Percentiles rank a stretch among this genome's conserved stretches.
These are phyloP conservation scores for Scortechinia acanthostroma DNA, from an alignment of 2,329 filamentous ascomycete species.

Conservation along the genomic window DNA sequence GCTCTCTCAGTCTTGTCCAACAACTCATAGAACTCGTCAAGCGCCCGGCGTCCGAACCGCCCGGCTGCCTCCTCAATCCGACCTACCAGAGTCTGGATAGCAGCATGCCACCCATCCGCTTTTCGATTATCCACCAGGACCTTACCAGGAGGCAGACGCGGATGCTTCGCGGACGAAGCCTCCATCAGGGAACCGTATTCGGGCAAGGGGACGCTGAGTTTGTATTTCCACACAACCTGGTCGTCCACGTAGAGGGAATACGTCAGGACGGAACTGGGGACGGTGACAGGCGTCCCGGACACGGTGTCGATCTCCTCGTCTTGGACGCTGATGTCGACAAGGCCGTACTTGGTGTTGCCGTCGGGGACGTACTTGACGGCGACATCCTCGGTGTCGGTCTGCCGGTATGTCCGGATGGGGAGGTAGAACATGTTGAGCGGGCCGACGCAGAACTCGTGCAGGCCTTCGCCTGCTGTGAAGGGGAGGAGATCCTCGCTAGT, in stretches of 20 bases:
- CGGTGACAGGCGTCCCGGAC: not conserved
- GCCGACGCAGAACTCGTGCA: constrained; percentile 2
- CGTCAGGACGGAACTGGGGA: not conserved
- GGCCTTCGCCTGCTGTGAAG: not conserved
- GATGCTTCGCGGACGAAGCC: not conserved
- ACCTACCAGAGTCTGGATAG: not conserved
- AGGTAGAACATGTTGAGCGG: constrained; percentile 1
- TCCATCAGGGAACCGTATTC: not conserved
- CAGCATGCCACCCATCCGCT: not conserved
- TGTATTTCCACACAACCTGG: not conserved
- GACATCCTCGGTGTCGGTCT: not conserved
- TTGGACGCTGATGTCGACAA: not conserved
- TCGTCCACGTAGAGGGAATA: not conserved
- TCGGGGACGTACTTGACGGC: not conserved
- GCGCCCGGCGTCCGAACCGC: no score
- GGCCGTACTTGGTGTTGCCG: not conserved
- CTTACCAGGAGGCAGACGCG: not conserved
- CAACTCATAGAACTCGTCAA: not conserved
- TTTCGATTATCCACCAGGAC: not conserved
- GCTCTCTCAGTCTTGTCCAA: not conserved
- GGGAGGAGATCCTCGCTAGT: not conserved
- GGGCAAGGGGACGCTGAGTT: not conserved
- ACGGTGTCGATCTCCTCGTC: not conserved
- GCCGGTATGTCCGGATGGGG: not conserved
- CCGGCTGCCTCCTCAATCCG: not conserved